These are phyloP conservation scores for Annona squamosa DNA, from an alignment of 164 flowering plant species.

Conservation along the genomic window DNA sequence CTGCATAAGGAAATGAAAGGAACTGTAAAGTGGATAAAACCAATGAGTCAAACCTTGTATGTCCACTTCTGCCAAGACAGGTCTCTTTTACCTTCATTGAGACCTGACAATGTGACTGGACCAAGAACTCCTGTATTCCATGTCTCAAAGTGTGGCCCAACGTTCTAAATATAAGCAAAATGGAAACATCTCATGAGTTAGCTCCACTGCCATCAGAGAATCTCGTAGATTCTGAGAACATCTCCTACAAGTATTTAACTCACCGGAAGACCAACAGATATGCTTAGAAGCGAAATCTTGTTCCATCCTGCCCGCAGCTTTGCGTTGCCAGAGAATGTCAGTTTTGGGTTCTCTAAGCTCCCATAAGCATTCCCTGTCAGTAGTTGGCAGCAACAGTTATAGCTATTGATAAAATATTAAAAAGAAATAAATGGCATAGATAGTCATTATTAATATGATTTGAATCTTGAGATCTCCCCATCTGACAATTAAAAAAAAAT, in stretches of 20 bases:
- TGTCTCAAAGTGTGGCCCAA: conserved; percentile 75
- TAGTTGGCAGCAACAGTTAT: neutral
- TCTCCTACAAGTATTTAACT: conserved; percentile 22
- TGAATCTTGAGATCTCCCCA: no score
- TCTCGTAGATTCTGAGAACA: neutral
- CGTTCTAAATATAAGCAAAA: conserved; percentile 47
- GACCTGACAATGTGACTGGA: conserved; percentile 74
- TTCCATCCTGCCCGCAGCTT: conserved; percentile 67
- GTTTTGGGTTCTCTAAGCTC: conserved; percentile 49
- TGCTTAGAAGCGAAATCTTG: conserved; percentile 73
- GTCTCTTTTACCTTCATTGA: conserved; percentile 72
- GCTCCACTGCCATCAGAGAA: neutral
- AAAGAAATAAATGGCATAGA: neutral
- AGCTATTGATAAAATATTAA: neutral
- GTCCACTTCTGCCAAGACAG: conserved; percentile 82
- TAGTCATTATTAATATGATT: neutral
- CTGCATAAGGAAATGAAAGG: neutral
- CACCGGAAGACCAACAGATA: conserved; percentile 91
- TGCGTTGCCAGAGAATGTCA: conserved; percentile 50
- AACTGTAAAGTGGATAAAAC: neutral
- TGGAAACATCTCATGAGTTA: neutral
- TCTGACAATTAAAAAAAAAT: no score
- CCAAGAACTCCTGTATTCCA: conserved; percentile 97
- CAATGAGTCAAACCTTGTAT: conserved; percentile 59
- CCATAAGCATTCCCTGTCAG: conserved; percentile 74